These are phyloP conservation scores for Penicillium macrosclerotiorum DNA, from an alignment of 495 filamentous ascomycete species.

Conservation along the genomic window DNA sequence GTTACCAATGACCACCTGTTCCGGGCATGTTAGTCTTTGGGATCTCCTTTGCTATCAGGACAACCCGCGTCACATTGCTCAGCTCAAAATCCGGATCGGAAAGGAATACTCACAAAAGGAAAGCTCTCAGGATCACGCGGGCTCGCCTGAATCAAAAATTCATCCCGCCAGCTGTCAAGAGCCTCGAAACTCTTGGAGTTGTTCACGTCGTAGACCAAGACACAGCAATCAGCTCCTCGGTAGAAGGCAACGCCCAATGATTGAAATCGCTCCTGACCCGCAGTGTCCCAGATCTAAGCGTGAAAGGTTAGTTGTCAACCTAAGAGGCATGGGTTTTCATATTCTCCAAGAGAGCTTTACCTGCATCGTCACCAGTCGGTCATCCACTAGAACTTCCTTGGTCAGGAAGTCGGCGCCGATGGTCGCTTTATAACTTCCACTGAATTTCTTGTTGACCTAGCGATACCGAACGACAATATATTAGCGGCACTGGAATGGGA, in stretches of 20 bases:
- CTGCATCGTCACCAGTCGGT: slow-evolving; percentile 98
- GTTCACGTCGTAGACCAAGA: slow-evolving; percentile 97
- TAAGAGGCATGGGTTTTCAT: not conserved
- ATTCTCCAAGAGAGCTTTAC: slow-evolving; percentile 44
- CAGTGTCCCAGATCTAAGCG: slow-evolving; percentile 91
- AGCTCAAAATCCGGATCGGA: too few species aligned
- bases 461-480: slow-evolving; percentile 1
- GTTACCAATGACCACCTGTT: slow-evolving; percentile 88
- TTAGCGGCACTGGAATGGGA: slow-evolving; percentile 20
- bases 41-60: too few species aligned
- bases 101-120: slow-evolving; percentile 76
- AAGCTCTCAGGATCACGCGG: slow-evolving; percentile 97
- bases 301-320: slow-evolving; percentile 15
- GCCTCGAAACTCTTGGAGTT: slow-evolving; percentile 99
- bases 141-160: slow-evolving; percentile 96
- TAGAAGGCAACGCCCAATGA: slow-evolving; percentile 98
- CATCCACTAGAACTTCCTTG: slow-evolving; percentile 96
- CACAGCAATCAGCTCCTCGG: slow-evolving; percentile 96
- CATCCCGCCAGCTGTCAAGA: slow-evolving; percentile 96
- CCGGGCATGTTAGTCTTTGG: not conserved
- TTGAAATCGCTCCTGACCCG: slow-evolving; percentile 96
- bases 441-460: slow-evolving; percentile 99
- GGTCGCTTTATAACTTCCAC: slow-evolving; percentile 98
- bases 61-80: too few species aligned
- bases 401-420: slow-evolving; percentile 99